A percentile compares a stretch with the other conserved stretches of the same genome.
These are phyloP conservation scores for Piper longum DNA, from an alignment of 164 flowering plant genomes.

Conservation along the genomic window DNA sequence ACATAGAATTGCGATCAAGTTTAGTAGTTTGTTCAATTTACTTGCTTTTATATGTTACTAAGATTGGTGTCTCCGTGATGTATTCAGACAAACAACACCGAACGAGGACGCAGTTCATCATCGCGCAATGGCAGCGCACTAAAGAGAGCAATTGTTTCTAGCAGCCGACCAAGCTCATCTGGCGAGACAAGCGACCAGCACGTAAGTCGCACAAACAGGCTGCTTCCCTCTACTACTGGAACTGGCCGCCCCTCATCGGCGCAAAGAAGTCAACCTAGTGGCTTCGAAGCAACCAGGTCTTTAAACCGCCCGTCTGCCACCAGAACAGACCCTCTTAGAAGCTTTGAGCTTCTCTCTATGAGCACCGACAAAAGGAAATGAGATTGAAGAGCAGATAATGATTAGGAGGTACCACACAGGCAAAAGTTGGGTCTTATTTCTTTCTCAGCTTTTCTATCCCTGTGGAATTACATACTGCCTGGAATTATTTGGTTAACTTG, in stretches of 20 bases:
- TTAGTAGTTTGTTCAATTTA: neutral
- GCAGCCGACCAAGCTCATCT: constrained; percentile 20
- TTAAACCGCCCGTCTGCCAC: constrained; percentile 14
- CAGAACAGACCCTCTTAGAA: constrained; percentile 22
- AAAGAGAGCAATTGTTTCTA: constrained; percentile 14
- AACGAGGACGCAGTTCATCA: constrained; percentile 11
- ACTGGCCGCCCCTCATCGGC: constrained; percentile 18
- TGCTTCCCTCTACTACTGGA: constrained; percentile 13
- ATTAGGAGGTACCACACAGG: neutral
- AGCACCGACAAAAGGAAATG: constrained; percentile 31
- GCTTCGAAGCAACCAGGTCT: constrained; percentile 19
- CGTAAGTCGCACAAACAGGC: constrained; percentile 7
- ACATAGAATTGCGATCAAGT: neutral
- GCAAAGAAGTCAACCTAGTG: constrained; percentile 24
- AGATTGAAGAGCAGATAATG: neutral
- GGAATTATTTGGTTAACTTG: neutral
- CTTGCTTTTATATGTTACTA: neutral
- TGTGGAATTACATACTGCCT: neutral
- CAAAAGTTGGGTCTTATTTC: neutral
- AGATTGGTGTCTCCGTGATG: neutral
- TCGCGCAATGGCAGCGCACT: constrained; percentile 20
- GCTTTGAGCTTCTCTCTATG: constrained; percentile 37
- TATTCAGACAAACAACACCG: constrained; percentile 7
- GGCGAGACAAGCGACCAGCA: constrained; percentile 14
- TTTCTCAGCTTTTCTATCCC: neutral